Evolutionary conservation across 2,329 filamentous ascomycete species (phyloP), one percentile per base, ranked within the genome.

Genomic region (Aureobasidium uvarum): DNA sequence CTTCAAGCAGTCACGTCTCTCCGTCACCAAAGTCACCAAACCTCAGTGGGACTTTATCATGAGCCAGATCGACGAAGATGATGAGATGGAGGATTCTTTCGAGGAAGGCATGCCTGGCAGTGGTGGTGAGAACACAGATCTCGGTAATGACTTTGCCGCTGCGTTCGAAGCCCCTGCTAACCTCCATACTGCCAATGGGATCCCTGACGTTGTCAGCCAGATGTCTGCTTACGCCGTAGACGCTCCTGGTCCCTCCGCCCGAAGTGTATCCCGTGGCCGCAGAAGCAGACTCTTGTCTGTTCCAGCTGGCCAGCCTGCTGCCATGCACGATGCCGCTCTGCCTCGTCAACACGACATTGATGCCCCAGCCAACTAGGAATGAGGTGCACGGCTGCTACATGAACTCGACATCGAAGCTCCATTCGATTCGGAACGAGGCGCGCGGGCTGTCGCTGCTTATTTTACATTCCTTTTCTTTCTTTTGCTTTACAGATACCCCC

Each of bases 1-100:
- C 78, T 81, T 97, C 67, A 94, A 88, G 72, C 87, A 92, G 77
- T 84, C 86, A n/a, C 84, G 94, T 45, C 77, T 97, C 62, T 96
- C 92, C 74, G 93, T 98, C 31, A 88, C 85, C 71, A 86, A 82
- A 68, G 89, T 93, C 8, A 83, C 81, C 56, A 77, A 76, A 14
- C 77, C 77, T 0, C 89, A 93, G 75, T 93, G 89, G 87, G 77
- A 84, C 39, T 85, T 84, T 68, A 79, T 92, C 64, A 79, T 85
- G 52, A 74, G 78, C 46, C 67, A 71, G 45, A 66, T 75, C 23
- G 70, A 73, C 36, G 70, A 70, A 20, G 69, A 70, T 4, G 70
- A 71, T 1, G 28, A 31, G 18, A 58, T 58, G 39, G 38, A 33
- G 10, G 55, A 58, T 3, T 31, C 25, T 7, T 13, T 45, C 14